These are phyloP conservation scores for Friedmanniomyces endolithicus DNA, from an alignment of 495 filamentous ascomycete species.

Conservation along the genomic window DNA sequence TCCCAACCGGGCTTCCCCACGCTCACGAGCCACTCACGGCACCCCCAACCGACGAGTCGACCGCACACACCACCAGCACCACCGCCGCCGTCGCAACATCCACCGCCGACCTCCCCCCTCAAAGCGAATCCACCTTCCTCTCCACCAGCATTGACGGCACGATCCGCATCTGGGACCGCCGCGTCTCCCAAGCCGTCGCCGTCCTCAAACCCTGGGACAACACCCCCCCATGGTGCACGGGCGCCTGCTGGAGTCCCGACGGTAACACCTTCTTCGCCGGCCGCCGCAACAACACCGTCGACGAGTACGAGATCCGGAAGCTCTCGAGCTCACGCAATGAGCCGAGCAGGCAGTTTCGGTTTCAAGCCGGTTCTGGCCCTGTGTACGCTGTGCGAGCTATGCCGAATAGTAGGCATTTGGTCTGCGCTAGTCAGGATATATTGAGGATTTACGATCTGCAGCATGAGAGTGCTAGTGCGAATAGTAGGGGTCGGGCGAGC, in stretches of 20 bases:
- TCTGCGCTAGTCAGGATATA: slow-evolving; percentile 93
- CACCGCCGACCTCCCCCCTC: slow-evolving; percentile 18
- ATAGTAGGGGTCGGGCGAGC: slow-evolving; percentile 37
- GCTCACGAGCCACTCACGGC: slow-evolving; percentile 11
- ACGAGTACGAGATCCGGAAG: slow-evolving; percentile 84
- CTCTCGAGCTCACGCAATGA: slow-evolving; percentile 39
- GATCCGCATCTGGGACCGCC: slow-evolving; percentile 82
- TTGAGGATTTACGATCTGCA: slow-evolving; percentile 81
- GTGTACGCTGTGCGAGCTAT: slow-evolving; percentile 80
- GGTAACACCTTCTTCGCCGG: slow-evolving; percentile 94
- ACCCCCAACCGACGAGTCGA: slow-evolving; percentile 13
- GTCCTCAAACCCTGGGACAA: slow-evolving; percentile 56
- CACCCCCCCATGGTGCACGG: slow-evolving; percentile 94
- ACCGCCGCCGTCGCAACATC: slow-evolving; percentile 22
- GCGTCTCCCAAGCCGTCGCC: slow-evolving; percentile 63
- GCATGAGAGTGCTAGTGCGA: slow-evolving; percentile 49
- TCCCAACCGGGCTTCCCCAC: slow-evolving; percentile 14
- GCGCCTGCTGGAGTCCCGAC: slow-evolving; percentile 91
- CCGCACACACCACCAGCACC: background rate
- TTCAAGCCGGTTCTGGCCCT: slow-evolving; percentile 76
- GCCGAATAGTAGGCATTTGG: slow-evolving; percentile 84
- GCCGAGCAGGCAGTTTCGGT: slow-evolving; percentile 72
- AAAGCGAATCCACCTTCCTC: slow-evolving; percentile 63
- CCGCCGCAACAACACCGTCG: slow-evolving; percentile 83
- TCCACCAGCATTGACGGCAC: slow-evolving; percentile 79